Conservation (phyloP, 208 protist genomes). For the Crithidia thermophila region DNA sequence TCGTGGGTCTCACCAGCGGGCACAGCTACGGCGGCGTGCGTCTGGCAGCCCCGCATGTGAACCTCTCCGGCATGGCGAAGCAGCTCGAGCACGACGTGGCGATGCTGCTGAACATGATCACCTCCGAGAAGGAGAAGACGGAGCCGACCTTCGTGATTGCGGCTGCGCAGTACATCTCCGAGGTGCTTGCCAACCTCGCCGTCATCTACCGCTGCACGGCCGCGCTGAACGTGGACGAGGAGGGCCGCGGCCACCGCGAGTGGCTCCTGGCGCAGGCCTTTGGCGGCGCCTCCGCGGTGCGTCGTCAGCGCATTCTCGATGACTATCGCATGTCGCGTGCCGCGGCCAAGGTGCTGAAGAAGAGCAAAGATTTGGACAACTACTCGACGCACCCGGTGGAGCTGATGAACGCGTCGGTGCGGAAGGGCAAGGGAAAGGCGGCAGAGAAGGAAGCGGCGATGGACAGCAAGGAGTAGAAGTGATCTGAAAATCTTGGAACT, state of each 20-base stretch:
- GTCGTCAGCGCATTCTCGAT: slow-evolving; percentile 42
- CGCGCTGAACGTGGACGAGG: slow-evolving; percentile 56
- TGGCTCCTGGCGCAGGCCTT: slow-evolving; percentile 81
- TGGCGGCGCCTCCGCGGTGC: slow-evolving; percentile 48
- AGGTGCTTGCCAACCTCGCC: slow-evolving; percentile 73
- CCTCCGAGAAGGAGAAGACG: slow-evolving; percentile 19
- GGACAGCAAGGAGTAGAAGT: slow-evolving; percentile 9
- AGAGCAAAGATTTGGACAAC: slow-evolving; percentile 39
- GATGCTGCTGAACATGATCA: slow-evolving; percentile 42
- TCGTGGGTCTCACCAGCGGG: slow-evolving; percentile 31
- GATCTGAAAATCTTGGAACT: not conserved
- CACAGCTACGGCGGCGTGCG: slow-evolving; percentile 26
- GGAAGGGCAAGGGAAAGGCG: slow-evolving; percentile 18
- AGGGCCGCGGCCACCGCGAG: slow-evolving; percentile 53
- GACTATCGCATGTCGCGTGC: slow-evolving; percentile 33
- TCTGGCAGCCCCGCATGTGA: slow-evolving; percentile 62
- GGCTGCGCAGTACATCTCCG: slow-evolving; percentile 58
- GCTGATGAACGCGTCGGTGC: slow-evolving; percentile 66
- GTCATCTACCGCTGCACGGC: slow-evolving; percentile 77
- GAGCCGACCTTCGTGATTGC: slow-evolving; percentile 47
- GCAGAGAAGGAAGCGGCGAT: not conserved
- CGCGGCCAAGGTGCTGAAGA: slow-evolving; percentile 33
- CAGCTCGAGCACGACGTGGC: slow-evolving; percentile 59
- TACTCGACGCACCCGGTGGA: slow-evolving; percentile 77
- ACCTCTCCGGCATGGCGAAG: slow-evolving; percentile 50